A percentile compares a stretch with the other conserved stretches of the same genome.
phyloP scores from a whole-genome alignment of 2,329 filamentous ascomycete genomes.

The Blastomyces gilchristii region DNA sequence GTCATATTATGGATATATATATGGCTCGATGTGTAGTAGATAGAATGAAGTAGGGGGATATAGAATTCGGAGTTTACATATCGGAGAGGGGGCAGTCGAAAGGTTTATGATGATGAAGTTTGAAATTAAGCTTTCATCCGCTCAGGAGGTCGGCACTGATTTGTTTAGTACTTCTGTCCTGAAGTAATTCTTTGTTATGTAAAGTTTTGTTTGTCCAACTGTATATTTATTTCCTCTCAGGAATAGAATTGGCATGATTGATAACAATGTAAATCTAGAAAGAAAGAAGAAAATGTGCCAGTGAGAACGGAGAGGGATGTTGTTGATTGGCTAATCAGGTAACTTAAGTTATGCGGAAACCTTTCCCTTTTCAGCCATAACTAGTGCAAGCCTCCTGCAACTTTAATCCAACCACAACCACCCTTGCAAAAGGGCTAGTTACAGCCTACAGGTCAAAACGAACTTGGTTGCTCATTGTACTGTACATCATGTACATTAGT shows the following conservation, averaged over 20 bases:
- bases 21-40: neutral
- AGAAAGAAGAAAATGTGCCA: neutral
- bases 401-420: neutral
- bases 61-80: neutral
- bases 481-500: too few species aligned
- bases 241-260: neutral
- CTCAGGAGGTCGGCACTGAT: too few species aligned
- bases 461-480: neutral
- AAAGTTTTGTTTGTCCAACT: neutral
- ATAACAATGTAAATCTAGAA: neutral
- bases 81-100: neutral
- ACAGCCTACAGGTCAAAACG: neutral
- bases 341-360: neutral
- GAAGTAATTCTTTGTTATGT: neutral
- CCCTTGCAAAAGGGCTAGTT: too few species aligned
- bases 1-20: neutral
- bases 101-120: neutral
- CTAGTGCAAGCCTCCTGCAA: neutral
- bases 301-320: neutral
- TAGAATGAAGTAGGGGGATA: neutral
- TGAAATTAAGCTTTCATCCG: neutral
- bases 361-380: neutral
- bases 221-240: neutral
- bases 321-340: too few species aligned
- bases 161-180: neutral